Evolutionary conservation across 2,329 filamentous ascomycete species (phyloP).

Genomic region (Pseudogymnoascus sp.): DNA sequence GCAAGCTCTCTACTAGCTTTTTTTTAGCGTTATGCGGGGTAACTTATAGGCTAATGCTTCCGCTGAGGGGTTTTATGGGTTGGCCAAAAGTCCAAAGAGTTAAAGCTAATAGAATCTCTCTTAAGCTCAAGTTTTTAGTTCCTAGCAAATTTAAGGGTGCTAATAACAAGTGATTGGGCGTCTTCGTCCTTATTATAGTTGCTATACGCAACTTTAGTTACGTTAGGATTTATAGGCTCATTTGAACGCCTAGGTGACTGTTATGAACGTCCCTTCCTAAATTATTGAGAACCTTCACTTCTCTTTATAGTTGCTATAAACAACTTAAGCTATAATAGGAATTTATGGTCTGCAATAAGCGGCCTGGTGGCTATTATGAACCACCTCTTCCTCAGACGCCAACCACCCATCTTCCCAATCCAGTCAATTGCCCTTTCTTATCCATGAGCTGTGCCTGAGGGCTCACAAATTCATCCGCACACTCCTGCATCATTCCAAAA

Average conservation of each 20-base stretch:
- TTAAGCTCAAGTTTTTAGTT: background rate
- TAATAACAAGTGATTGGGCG: background rate
- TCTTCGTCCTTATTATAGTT: background rate
- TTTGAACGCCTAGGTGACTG: no score
- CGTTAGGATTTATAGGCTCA: background rate
- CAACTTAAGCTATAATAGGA: background rate
- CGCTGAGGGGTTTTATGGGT: background rate
- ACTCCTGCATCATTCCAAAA: constrained; percentile 39
- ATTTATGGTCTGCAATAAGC: background rate
- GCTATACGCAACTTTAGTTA: background rate
- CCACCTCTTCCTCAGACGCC: constrained; percentile 24
- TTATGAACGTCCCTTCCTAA: no score
- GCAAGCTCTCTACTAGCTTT: background rate
- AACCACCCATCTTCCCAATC: constrained; percentile 19
- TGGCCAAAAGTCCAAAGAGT: background rate
- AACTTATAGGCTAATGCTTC: background rate
- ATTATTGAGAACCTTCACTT: background rate
- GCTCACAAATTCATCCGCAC: constrained; percentile 41
- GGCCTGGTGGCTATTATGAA: constrained; percentile 17
- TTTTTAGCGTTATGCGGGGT: constrained; percentile 6
- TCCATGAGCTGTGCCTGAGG: constrained; percentile 42
- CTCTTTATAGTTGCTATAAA: background rate
- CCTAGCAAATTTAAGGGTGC: background rate
- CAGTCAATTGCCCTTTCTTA: constrained; percentile 35
- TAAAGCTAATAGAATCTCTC: background rate